Percentiles rank a stretch among this genome's conserved stretches.
phyloP scores from a whole-genome alignment of 2,329 filamentous ascomycete species.

The Rutstroemia sp. region DNA sequence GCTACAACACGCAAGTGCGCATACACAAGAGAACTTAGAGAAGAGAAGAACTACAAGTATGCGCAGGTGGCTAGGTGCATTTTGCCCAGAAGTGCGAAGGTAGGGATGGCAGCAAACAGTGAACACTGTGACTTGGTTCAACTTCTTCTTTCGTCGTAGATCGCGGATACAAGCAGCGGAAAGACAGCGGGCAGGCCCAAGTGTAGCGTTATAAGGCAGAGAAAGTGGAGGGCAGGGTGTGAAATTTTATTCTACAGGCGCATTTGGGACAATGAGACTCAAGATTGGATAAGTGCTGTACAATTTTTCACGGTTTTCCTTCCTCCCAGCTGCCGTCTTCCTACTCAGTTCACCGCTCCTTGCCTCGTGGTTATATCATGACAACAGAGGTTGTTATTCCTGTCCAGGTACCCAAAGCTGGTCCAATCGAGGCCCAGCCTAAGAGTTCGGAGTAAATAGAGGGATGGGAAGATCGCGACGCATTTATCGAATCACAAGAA shows the following conservation, averaged over 20 bases:
- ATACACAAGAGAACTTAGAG: too few species aligned
- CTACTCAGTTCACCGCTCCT: too few species aligned
- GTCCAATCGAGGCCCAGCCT: background rate
- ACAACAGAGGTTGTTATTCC: too few species aligned
- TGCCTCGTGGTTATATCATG: too few species aligned
- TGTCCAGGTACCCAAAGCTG: too few species aligned
- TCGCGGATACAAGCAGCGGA: background rate
- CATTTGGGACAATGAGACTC: too few species aligned
- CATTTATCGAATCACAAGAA: constrained; percentile 14
- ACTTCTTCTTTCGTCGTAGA: background rate
- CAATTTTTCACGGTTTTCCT: too few species aligned
- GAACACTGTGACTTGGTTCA: background rate
- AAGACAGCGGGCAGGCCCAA: background rate
- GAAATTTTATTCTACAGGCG: background rate
- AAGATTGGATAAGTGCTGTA: too few species aligned
- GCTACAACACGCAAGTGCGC: background rate
- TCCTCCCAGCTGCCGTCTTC: too few species aligned
- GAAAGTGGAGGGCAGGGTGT: background rate
- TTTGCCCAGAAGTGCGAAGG: background rate
- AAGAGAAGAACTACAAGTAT: background rate
- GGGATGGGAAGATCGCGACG: background rate
- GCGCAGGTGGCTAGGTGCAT: background rate
- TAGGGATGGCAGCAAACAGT: too few species aligned
- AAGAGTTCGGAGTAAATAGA: background rate
- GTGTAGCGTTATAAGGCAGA: background rate